Evolutionary conservation across 305 asterid genomes (phyloP), one percentile per base, ranked within the genome.

Genomic region (Solanum hybrid): DNA sequence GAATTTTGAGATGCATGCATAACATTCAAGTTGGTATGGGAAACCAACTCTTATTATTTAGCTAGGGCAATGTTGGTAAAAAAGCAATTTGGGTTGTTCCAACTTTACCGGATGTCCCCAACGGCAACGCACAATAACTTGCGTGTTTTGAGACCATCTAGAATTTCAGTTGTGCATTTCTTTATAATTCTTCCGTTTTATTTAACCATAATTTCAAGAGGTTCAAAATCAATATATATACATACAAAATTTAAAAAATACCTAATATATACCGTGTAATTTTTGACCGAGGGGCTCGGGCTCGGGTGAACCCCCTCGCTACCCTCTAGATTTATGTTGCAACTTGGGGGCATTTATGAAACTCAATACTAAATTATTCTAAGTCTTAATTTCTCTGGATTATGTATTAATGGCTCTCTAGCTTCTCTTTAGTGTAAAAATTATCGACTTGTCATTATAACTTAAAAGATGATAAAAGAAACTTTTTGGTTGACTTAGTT

Each of bases 171-270:
- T 76, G 39, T 32, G 81, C 81, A 76, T 76, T 76, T 76, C 34
- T 31, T 29, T 75, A 75, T 75, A 7, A 3, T 29, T 14, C 80
- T 13, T 75, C 12, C 3, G 3, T 29, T 75, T 29, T 29, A 6
- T 6, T 75, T 97, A 93, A 61, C 26, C 72, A 61, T 61, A 61
- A 61, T 20, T 61, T 61, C 72, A 61, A 61, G 72, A 61, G 72
- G 72, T 61, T 61, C 72, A 61, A 20, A 20, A 61, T 61, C 26
- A 20, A 61, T 20, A 20, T 57, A 57, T 57, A 61, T 20, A 61
- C 72, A 61, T 61, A 61, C 72, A 61, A 61, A 61, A 17, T 57
- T 61, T 61, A 1, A 61, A 7, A 20, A 61, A 0, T 17, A 61
- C 72, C 72, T 20, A 20, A 61, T 20, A 61, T 61, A 61, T 61